Conservation (phyloP, 345 rosid species). For the Bretschneidera sinensis region DNA sequence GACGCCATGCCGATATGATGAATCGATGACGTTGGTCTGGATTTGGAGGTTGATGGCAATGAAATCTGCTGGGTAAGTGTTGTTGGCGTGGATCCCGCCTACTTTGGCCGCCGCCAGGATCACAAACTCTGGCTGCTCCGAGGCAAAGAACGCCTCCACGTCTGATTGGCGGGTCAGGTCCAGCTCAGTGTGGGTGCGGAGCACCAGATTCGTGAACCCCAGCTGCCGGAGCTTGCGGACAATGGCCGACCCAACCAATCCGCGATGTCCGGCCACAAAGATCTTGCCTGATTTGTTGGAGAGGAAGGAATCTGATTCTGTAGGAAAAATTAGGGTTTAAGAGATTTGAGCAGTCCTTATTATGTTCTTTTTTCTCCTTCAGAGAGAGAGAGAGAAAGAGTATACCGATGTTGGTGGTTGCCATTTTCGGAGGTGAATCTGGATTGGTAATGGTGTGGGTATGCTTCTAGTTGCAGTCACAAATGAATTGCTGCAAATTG, state of each 20-base stretch:
- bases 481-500: too few species aligned
- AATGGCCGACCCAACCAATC: conserved; percentile 87
- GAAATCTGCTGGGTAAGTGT: conserved; percentile 95
- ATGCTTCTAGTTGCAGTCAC: too few species aligned
- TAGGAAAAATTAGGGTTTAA: conserved; percentile 1
- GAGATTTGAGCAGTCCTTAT: not conserved
- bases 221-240: conserved; percentile 60
- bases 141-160: conserved; percentile 72
- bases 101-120: conserved; percentile 93
- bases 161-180: conserved; percentile 79
- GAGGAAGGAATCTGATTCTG: conserved; percentile 37
- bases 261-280: conserved; percentile 95
- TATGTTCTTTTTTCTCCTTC: too few species aligned
- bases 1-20: conserved; percentile 59
- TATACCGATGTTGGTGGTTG: too few species aligned
- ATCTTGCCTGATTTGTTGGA: conserved; percentile 67
- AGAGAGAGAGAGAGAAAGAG: too few species aligned
- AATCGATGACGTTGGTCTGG: conserved; percentile 87
- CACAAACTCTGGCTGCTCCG: conserved; percentile 61
- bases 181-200: conserved; percentile 69
- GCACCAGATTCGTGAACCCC: conserved; percentile 63
- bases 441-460: too few species aligned
- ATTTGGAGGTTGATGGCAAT: conserved; percentile 87
- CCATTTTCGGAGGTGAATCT: too few species aligned
- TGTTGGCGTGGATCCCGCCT: conserved; percentile 95